A percentile compares a stretch with the other conserved stretches of the same genome.
These are phyloP conservation scores for Debaryomyces udenii DNA, from an alignment of 1,139 yeast species.

Conservation along the genomic window DNA sequence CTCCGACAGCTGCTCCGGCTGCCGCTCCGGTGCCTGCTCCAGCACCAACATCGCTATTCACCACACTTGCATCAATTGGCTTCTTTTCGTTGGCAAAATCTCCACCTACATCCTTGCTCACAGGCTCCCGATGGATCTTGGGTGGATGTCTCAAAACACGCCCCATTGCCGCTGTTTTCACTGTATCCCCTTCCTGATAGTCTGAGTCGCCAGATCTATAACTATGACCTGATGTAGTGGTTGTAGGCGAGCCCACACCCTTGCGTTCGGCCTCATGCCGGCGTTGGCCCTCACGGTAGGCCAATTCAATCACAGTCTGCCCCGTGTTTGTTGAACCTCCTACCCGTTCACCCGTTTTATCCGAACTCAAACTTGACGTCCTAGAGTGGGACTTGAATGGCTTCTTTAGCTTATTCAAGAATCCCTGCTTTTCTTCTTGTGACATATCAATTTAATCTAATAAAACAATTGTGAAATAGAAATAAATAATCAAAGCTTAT, in stretches of 20 bases:
- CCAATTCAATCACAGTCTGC: slow-evolving; percentile 17
- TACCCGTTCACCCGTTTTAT: not conserved
- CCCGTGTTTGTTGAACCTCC: not conserved
- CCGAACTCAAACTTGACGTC: slow-evolving; percentile 17
- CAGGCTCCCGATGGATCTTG: slow-evolving; percentile 30
- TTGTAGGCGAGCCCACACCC: not conserved
- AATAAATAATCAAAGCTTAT: not conserved
- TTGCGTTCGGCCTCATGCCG: slow-evolving; percentile 18
- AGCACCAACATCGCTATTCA: slow-evolving; percentile 11
- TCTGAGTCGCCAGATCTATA: not conserved
- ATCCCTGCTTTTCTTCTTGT: slow-evolving; percentile 24
- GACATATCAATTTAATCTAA: slow-evolving; percentile 10
- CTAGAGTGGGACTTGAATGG: slow-evolving; percentile 31
- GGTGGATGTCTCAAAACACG: slow-evolving; percentile 38
- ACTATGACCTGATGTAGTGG: not conserved
- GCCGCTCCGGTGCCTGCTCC: too few species aligned
- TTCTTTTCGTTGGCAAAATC: slow-evolving; percentile 37
- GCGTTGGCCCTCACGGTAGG: slow-evolving; percentile 29
- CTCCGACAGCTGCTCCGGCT: too few species aligned
- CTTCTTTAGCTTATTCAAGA: slow-evolving; percentile 31
- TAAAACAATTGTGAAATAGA: slow-evolving; percentile 4
- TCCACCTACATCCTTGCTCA: slow-evolving; percentile 32
- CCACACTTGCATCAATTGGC: slow-evolving; percentile 31
- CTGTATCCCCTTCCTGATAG: slow-evolving; percentile 10
- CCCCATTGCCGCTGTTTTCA: slow-evolving; percentile 29